Percentiles rank a stretch among this genome's conserved stretches.
These are phyloP conservation scores for Pistacia atlantica DNA, from an alignment of 345 rosid species.

Conservation along the genomic window DNA sequence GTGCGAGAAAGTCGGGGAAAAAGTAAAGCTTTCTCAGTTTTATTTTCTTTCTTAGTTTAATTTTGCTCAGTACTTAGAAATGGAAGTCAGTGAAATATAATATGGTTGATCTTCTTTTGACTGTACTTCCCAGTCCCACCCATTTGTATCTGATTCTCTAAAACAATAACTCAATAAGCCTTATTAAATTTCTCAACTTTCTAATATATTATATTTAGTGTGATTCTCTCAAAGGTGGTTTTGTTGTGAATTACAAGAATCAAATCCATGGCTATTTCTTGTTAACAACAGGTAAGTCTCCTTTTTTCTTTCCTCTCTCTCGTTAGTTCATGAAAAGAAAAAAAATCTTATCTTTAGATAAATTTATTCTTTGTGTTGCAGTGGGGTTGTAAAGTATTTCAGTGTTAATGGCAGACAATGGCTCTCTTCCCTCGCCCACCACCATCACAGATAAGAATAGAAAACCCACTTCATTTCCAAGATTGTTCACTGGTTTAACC, in stretches of 20 bases:
- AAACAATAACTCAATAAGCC: neutral
- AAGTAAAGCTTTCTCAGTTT: conserved; percentile 3
- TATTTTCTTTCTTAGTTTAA: neutral
- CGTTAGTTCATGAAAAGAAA: neutral
- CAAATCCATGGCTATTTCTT: conserved; percentile 26
- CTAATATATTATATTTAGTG: conserved; percentile 11
- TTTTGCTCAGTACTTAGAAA: neutral
- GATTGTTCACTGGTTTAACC: conserved; percentile 57
- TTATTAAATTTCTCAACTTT: conserved; percentile 16
- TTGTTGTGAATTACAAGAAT: conserved; percentile 26
- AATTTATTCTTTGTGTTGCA: conserved; percentile 18
- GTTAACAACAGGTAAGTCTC: conserved; percentile 20
- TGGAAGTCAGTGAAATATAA: conserved; percentile 40
- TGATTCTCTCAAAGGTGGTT: conserved; percentile 30
- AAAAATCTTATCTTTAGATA: neutral
- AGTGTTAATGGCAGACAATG: conserved; percentile 55
- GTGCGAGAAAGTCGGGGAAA: conserved; percentile 36
- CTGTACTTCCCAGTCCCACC: conserved; percentile 12
- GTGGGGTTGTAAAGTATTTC: conserved; percentile 8
- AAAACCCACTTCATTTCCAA: conserved; percentile 61
- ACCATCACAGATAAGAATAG: conserved; percentile 36
- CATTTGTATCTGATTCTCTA: conserved; percentile 24
- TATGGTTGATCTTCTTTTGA: conserved; percentile 25
- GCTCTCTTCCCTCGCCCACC: conserved; percentile 32
- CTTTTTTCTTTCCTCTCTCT: neutral